Percentiles rank a stretch among this genome's conserved stretches.
Conservation (phyloP, 78 protist species). For the Speleostelium caveatum region DNA sequence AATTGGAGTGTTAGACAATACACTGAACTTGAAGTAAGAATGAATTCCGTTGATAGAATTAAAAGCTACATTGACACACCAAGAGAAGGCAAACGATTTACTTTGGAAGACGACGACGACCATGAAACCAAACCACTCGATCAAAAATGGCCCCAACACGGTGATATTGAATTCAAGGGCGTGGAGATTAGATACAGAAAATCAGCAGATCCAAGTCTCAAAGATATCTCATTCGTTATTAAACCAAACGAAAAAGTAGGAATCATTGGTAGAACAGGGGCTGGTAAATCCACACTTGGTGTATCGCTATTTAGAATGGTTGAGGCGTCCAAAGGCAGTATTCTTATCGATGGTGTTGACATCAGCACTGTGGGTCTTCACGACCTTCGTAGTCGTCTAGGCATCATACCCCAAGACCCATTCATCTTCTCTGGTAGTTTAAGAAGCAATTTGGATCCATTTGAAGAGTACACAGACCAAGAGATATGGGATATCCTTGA, state of each 20-base stretch:
- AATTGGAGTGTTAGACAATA: constrained; percentile 46
- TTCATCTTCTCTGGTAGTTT: constrained; percentile 90
- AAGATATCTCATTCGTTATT: constrained; percentile 47
- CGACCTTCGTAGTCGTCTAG: constrained; percentile 55
- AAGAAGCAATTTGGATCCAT: constrained; percentile 93
- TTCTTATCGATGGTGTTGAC: constrained; percentile 79
- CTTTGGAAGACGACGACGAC: background rate
- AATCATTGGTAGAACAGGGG: constrained; percentile 92
- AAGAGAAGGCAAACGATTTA: constrained; percentile 56
- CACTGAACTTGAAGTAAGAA: constrained; percentile 86
- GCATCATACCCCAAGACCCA: constrained; percentile 94
- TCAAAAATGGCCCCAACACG: constrained; percentile 82
- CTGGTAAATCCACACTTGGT: constrained; percentile 87
- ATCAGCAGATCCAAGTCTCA: constrained; percentile 60
- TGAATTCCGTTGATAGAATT: constrained; percentile 75
- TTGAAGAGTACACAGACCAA: constrained; percentile 66
- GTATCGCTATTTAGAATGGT: constrained; percentile 83
- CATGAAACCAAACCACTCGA: constrained; percentile 22
- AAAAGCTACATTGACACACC: constrained; percentile 10
- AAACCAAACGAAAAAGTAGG: constrained; percentile 85
- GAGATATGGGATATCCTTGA: constrained; percentile 82
- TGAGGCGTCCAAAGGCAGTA: constrained; percentile 31
- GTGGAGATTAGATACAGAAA: constrained; percentile 83
- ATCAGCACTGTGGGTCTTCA: constrained; percentile 46
- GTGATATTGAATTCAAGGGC: constrained; percentile 75